Conservation (phyloP, 352 stramenopile genomes). For the Phytophthora tentaculata region DNA sequence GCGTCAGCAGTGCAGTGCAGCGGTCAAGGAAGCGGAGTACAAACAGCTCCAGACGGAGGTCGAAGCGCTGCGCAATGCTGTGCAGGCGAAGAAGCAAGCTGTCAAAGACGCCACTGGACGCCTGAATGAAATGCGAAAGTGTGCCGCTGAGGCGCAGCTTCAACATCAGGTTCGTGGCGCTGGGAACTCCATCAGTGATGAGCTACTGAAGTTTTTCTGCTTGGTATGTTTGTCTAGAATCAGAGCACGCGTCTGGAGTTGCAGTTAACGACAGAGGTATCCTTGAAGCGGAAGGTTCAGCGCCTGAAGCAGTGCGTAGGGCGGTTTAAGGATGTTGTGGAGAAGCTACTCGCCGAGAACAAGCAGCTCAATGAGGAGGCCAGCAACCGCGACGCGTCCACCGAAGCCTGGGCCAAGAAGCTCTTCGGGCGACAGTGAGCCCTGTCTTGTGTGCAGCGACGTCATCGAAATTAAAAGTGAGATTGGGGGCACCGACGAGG, state of each 20-base stretch:
- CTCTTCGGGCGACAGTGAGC: conserved; percentile 18
- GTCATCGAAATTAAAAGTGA: conserved; percentile 11
- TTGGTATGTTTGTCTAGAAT: conserved; percentile 12
- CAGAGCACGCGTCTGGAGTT: conserved; percentile 29
- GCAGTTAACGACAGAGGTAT: conserved; percentile 9
- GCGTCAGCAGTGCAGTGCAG: conserved; percentile 32
- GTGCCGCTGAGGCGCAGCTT: conserved; percentile 14
- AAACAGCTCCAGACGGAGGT: conserved; percentile 39
- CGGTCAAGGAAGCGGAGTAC: conserved; percentile 35
- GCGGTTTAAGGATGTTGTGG: conserved; percentile 30
- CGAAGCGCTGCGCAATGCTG: conserved; percentile 7
- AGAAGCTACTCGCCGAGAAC: conserved; percentile 34
- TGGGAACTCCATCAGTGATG: background rate
- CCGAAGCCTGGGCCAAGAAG: conserved; percentile 33
- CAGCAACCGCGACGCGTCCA: conserved; percentile 28
- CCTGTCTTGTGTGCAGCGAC: conserved; percentile 24
- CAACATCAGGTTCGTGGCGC: conserved; percentile 18
- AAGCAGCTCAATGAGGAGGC: conserved; percentile 39
- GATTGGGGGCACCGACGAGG: background rate
- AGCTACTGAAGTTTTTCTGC: conserved; percentile 3
- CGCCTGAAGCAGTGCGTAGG: conserved; percentile 20
- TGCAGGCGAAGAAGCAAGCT: conserved; percentile 24
- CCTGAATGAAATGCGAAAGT: conserved; percentile 19
- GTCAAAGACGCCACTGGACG: conserved; percentile 4
- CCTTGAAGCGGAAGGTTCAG: conserved; percentile 19